Base-by-base conservation (phyloP, 1,284 basidiomycete species). In the Rhodotorula sp. region DNA sequence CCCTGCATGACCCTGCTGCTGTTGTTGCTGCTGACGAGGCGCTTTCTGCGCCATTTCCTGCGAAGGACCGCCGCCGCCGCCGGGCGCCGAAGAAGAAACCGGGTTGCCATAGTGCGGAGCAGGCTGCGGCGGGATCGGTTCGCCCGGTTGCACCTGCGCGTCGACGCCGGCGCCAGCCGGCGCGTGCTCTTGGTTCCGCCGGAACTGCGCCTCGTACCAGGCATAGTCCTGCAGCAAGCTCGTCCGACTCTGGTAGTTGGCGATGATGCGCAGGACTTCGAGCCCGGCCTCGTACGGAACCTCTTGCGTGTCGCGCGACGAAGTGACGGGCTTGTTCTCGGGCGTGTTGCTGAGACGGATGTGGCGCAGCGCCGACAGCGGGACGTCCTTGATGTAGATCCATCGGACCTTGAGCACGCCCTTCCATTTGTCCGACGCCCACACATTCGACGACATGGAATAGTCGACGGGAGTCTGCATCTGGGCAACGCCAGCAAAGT, bases 341-440 rank as follows among this genome's bases (percentile, higher is more conserved):
- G 91, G 92, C 5, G 94, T 97, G 82, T 97, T 97, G 80, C 92
- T 94, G 46, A 95, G 83, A 75, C 90, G 88, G 78, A 93, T 93
- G 81, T 93, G 91, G 64, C 91, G 86, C 64, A 93, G 82, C 70
- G 88, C 90, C 78, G 90, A 86, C 76, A 95, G 93, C 23, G 93
- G 93, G 63, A 97, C 92, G 79, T 96, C 94, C 69, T 93, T 89
- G 66, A 97, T 93, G 80, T 93, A 97, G 77, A 96, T 90, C 94
- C 95, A 97, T 70, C 89, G 87, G 0, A 79, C 70, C 49, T 78
- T 76, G 67, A 76, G 68, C 8, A 73, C 92, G 31, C 94, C 94
- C 83, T 97, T 97, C 94, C 94, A 97, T 81, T 97, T 97, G 83
- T 97, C 93, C 52, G 93, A 94, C 0, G 93, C 93, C 94, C 94